These are phyloP conservation scores for Clavispora phyllophila DNA, from an alignment of 805 yeast species.

Conservation along the genomic window DNA sequence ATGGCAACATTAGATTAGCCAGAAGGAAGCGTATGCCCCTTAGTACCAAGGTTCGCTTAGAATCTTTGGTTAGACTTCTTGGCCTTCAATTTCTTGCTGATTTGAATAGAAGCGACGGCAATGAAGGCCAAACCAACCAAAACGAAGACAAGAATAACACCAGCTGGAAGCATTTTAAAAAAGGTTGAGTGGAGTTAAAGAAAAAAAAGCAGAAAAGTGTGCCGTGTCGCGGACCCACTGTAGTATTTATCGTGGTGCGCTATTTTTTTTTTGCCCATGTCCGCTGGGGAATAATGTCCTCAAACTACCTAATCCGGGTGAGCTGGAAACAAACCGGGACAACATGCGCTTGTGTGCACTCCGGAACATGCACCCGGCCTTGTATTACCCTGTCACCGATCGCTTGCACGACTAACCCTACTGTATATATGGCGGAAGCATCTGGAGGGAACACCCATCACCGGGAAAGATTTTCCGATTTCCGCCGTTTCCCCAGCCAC, in stretches of 20 bases:
- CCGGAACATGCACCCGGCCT: neutral
- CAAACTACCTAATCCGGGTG: neutral
- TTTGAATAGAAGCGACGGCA: constrained; percentile 32
- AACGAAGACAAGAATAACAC: constrained; percentile 67
- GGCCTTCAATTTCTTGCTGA: constrained; percentile 38
- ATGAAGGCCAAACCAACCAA: constrained; percentile 45
- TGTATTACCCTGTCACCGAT: neutral
- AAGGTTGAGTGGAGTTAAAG: constrained; percentile 1
- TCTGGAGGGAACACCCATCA: neutral
- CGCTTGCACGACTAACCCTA: neutral
- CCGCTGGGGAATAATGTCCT: neutral
- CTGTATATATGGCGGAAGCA: neutral
- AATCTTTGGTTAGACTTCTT: constrained; percentile 32
- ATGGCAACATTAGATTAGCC: neutral
- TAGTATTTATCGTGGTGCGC: constrained; percentile 8
- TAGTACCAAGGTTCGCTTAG: constrained; percentile 4
- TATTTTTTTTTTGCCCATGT: constrained; percentile 5
- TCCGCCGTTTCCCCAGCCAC: too few relatives aligned
- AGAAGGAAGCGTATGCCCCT: neutral
- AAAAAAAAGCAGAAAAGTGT: constrained; percentile 4
- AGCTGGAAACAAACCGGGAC: constrained; percentile 1
- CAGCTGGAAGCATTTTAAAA: constrained; percentile 58
- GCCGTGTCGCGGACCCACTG: constrained; percentile 2
- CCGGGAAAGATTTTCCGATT: too few relatives aligned
- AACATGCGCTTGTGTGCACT: neutral